Evolutionary conservation across 73 alveolate species (phyloP).

Genomic region (Paramecium sexaurelia): DNA sequence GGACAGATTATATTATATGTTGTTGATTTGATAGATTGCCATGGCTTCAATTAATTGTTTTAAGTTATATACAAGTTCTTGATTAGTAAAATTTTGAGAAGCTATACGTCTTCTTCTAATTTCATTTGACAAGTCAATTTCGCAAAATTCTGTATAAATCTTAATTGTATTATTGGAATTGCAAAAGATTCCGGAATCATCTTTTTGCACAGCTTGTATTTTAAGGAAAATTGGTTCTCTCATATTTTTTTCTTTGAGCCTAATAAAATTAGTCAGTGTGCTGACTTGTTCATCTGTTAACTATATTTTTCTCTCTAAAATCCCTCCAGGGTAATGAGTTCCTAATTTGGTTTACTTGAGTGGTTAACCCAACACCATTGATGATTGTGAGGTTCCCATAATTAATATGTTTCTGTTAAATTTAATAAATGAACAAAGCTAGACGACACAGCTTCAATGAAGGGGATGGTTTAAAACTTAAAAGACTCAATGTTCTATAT

Average conservation of each 20-base stretch:
- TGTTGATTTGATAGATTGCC: neutral
- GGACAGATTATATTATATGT: neutral
- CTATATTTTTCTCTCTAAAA: constrained; percentile 2
- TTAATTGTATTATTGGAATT: neutral
- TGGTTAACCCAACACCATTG: neutral
- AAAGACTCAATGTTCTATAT: constrained; percentile 20
- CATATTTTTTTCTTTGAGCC: neutral
- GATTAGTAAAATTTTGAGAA: neutral
- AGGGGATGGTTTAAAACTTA: constrained; percentile 30
- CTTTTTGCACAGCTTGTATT: neutral
- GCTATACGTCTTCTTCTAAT: neutral
- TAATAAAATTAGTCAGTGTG: neutral
- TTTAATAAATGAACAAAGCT: constrained; percentile 29
- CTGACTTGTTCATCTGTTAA: neutral
- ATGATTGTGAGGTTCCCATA: constrained; percentile 14
- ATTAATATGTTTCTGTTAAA: neutral
- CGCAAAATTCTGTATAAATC: neutral
- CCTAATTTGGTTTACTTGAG: neutral
- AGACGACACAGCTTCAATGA: neutral
- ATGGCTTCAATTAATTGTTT: neutral
- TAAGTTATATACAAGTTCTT: neutral
- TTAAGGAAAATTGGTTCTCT: neutral
- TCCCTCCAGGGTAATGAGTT: neutral
- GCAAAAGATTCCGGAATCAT: neutral
- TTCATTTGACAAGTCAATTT: neutral